Base-by-base conservation (phyloP, 2,329 filamentous ascomycete species). In the Trichoderma asperellum region DNA sequence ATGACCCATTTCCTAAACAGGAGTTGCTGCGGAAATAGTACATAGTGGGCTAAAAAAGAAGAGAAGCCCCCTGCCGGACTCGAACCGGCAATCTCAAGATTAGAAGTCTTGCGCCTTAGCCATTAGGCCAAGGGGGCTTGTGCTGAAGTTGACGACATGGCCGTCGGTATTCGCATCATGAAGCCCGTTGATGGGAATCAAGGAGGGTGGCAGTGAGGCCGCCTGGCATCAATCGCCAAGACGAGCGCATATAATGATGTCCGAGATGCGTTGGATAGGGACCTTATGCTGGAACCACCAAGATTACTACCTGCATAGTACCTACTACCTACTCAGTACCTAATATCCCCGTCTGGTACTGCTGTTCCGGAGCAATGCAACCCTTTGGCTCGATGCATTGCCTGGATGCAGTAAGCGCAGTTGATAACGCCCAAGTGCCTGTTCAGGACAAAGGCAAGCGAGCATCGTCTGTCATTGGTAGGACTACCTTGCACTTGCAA, bases 161-260 rank as follows among this genome's bases (percentile, higher is more conserved):
- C 14, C 7, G 14, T 32, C 18, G 8, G n/a, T 24, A 55, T 32
- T 32, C 27, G 27, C 27, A 55, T 11, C 24, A 55, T 55, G 52
- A 55, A 53, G 21, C 34, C 11, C 14, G 35, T 1, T 11, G 35
- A 14, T 37, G 12, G 11, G 35, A 24, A 37, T 82, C 77, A 70
- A 79, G 83, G 83, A 18, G 87, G 77, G 70, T 43, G 16, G 14
- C 5, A 10, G 34, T 18, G 37, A 47, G 43, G 43, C 18, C 8
- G 8, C n/a, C 8, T 21, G 43, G n/a, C 3, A 6, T 21, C n/a
- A 4, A 11, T 49, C 43, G 3, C 43, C 7, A 10, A 49, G 37
- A 35, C 8, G 34, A 40, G 37, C 37, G 10, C 16, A 43, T 43
- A 43, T 43, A 18, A 5, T 18, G 5, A 18, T 5, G 16, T 18